Evolutionary conservation across 768 basidiomycete genomes (phyloP).

Genomic region (Wakefieldia striispora): DNA sequence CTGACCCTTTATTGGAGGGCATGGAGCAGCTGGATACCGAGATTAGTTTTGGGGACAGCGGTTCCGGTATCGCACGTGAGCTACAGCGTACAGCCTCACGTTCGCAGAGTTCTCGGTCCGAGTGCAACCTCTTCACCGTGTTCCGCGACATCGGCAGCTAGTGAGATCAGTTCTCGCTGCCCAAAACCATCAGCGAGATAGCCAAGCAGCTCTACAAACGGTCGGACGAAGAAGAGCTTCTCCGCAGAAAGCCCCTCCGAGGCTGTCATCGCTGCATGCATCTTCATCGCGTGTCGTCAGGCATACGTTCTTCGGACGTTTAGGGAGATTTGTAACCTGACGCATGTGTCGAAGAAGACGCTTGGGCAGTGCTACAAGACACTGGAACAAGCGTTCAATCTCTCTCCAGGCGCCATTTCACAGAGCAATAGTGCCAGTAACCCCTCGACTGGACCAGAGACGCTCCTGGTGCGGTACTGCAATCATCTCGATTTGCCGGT

Average conservation of each 20-base stretch:
- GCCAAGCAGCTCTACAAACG: slow-evolving; percentile 98
- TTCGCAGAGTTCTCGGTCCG: slow-evolving; percentile 72
- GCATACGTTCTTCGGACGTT: slow-evolving; percentile 95
- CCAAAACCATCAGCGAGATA: slow-evolving; percentile 91
- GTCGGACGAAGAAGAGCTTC: slow-evolving; percentile 90
- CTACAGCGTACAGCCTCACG: slow-evolving; percentile 90
- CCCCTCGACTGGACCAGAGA: slow-evolving; percentile 75
- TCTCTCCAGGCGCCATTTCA: slow-evolving; percentile 76
- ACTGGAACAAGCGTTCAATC: slow-evolving; percentile 84
- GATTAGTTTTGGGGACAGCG: slow-evolving; percentile 94
- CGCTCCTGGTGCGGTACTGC: slow-evolving; percentile 88
- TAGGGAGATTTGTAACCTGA: slow-evolving; percentile 91
- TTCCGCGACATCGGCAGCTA: slow-evolving; percentile 90
- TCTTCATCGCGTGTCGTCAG: slow-evolving; percentile 95
- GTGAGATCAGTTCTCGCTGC: slow-evolving; percentile 95
- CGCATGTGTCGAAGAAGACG: slow-evolving; percentile 92
- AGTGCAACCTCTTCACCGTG: slow-evolving; percentile 82
- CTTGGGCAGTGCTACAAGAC: slow-evolving; percentile 93
- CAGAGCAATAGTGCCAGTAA: slow-evolving; percentile 34
- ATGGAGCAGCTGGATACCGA: slow-evolving; percentile 93
- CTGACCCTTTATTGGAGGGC: slow-evolving; percentile 90
- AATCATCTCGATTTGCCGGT: slow-evolving; percentile 86
- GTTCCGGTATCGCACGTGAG: slow-evolving; percentile 87
- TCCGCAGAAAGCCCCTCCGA: slow-evolving; percentile 89
- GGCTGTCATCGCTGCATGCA: slow-evolving; percentile 95